Evolutionary conservation across 306 rosid species (phyloP).

Genomic region (Adenanthera pavonina): DNA sequence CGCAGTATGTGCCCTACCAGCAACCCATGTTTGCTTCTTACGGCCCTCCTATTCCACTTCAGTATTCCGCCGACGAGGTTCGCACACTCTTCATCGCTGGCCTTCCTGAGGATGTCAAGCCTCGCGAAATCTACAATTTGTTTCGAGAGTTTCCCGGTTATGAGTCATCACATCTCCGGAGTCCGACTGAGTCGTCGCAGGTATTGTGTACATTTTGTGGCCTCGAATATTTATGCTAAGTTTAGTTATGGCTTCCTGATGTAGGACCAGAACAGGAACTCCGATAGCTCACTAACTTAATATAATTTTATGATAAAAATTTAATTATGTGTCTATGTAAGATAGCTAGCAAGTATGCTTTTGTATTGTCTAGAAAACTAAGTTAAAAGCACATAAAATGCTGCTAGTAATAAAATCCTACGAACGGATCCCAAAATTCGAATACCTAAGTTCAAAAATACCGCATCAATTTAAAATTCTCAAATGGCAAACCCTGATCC

Average conservation of each 20-base stretch:
- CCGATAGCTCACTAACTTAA: neutral
- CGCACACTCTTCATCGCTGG: conserved; percentile 96
- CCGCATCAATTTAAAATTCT: neutral
- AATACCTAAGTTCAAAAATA: neutral
- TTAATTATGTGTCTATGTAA: neutral
- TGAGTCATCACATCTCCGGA: conserved; percentile 93
- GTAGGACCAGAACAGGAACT: neutral
- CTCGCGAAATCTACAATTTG: conserved; percentile 86
- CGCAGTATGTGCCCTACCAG: conserved; percentile 51
- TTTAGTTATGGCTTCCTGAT: neutral
- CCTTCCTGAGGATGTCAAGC: conserved; percentile 83
- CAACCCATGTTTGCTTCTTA: conserved; percentile 54
- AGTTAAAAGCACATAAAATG: neutral
- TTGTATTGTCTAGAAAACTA: neutral
- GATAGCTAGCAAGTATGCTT: neutral
- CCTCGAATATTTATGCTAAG: neutral
- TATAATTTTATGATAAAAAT: neutral
- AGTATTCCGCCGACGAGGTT: conserved; percentile 60
- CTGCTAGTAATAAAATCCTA: neutral
- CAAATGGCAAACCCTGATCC: neutral
- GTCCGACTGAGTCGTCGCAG: conserved; percentile 73
- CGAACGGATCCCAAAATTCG: neutral
- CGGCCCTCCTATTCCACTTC: conserved; percentile 48
- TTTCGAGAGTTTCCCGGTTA: conserved; percentile 92
- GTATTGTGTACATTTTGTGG: conserved; percentile 30